A percentile compares a stretch with the other conserved stretches of the same genome.
These are phyloP conservation scores for Colletotrichum trifolii DNA, from an alignment of 2,329 filamentous ascomycete genomes.

Conservation along the genomic window DNA sequence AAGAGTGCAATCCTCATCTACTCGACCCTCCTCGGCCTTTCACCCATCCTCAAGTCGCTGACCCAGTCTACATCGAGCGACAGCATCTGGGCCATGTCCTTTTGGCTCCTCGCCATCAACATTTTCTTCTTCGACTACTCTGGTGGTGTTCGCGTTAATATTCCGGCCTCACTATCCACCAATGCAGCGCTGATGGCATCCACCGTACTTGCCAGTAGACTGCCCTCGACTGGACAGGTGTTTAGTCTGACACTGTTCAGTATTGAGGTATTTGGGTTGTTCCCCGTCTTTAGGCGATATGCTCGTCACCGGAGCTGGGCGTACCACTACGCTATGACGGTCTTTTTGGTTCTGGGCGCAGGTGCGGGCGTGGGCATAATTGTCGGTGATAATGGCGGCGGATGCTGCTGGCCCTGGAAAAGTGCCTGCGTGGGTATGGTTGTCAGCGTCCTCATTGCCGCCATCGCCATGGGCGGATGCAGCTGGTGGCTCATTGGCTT, in stretches of 20 bases:
- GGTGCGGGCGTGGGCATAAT: slow-evolving; percentile 80
- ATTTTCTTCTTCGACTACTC: slow-evolving; percentile 97
- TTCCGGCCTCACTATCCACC: slow-evolving; percentile 83
- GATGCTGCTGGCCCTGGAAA: slow-evolving; percentile 61
- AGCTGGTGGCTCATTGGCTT: slow-evolving; percentile 98
- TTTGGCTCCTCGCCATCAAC: slow-evolving; percentile 92
- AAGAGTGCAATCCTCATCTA: slow-evolving; percentile 96
- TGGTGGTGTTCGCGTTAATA: slow-evolving; percentile 61
- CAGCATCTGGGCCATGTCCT: slow-evolving; percentile 97
- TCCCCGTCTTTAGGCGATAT: slow-evolving; percentile 96
- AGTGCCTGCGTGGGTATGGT: slow-evolving; percentile 76
- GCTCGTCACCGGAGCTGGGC: slow-evolving; percentile 83
- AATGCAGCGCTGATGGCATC: slow-evolving; percentile 97
- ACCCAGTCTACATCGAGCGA: slow-evolving; percentile 92
- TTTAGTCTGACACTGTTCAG: slow-evolving; percentile 96
- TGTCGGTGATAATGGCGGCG: slow-evolving; percentile 55
- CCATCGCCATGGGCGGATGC: slow-evolving; percentile 88
- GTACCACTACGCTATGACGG: slow-evolving; percentile 82
- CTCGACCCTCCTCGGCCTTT: slow-evolving; percentile 89
- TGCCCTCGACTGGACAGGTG: slow-evolving; percentile 91
- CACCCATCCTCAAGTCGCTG: slow-evolving; percentile 95
- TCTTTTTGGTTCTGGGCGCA: slow-evolving; percentile 80
- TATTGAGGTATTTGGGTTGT: slow-evolving; percentile 96
- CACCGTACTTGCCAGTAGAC: slow-evolving; percentile 89
- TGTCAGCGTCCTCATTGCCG: slow-evolving; percentile 78